A percentile compares a stretch with the other conserved stretches of the same genome.
phyloP scores from a whole-genome alignment of 768 basidiomycete species.

The Gautieria morchelliformis region DNA sequence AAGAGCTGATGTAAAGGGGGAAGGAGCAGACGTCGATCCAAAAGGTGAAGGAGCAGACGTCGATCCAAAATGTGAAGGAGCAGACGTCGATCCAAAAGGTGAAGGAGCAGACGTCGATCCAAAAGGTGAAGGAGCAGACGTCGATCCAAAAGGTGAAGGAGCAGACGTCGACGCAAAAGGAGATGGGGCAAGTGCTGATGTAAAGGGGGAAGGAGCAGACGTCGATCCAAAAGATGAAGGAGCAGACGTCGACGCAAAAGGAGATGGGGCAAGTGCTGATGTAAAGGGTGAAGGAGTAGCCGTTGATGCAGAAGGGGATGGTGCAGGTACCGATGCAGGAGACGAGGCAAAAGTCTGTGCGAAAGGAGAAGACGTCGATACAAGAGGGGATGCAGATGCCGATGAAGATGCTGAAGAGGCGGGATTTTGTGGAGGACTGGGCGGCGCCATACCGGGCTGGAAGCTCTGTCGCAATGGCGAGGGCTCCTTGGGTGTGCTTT shows the following conservation, averaged over 20 bases:
- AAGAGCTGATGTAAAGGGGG: no score
- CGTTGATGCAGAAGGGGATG: no score
- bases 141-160: neutral
- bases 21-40: no score
- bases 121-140: no score
- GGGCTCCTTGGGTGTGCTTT: conserved; percentile 61
- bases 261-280: no score
- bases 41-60: neutral
- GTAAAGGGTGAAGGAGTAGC: no score
- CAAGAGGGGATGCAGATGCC: neutral
- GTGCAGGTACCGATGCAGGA: no score
- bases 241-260: no score
- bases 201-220: no score
- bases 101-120: no score
- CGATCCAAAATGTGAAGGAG: neutral
- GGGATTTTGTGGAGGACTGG: conserved; percentile 1
- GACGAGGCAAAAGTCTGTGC: neutral
- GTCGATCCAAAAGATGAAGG: no score
- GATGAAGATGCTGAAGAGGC: neutral
- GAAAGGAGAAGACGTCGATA: neutral
- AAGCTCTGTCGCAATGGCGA: conserved; percentile 72
- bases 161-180: neutral
- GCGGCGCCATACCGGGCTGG: conserved; percentile 42
- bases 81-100: neutral
- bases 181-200: no score